Conservation (phyloP, 371 early-diverging fungal species). For the Chytridium lagenaria region DNA sequence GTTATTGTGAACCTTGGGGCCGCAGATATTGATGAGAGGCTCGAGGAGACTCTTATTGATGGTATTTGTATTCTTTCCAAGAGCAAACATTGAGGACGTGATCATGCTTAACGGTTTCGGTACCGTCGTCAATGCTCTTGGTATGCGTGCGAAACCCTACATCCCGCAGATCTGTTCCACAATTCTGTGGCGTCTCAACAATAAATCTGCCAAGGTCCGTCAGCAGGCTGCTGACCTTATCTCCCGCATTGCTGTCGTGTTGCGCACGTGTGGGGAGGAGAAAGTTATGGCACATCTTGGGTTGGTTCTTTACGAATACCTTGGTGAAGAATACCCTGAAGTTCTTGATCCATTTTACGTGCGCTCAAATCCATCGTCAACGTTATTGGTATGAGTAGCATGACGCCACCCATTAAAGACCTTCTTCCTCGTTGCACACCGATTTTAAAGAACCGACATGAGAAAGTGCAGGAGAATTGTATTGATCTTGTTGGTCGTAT, state of each 20-base stretch:
- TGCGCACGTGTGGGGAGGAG: slow-evolving; percentile 94
- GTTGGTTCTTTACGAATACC: slow-evolving; percentile 91
- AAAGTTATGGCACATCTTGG: slow-evolving; percentile 91
- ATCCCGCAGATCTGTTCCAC: slow-evolving; percentile 91
- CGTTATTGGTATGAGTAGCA: slow-evolving; percentile 95
- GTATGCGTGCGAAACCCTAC: slow-evolving; percentile 88
- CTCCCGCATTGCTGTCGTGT: slow-evolving; percentile 90
- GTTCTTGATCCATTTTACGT: slow-evolving; percentile 91
- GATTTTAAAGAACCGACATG: slow-evolving; percentile 96
- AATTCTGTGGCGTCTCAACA: slow-evolving; percentile 95
- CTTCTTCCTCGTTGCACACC: slow-evolving; percentile 94
- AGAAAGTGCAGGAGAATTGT: slow-evolving; percentile 95
- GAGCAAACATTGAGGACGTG: slow-evolving; percentile 90
- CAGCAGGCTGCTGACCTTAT: slow-evolving; percentile 97
- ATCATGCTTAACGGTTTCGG: slow-evolving; percentile 96
- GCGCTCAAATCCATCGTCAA: slow-evolving; percentile 92
- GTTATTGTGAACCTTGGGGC: slow-evolving; percentile 82
- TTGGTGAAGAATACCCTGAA: slow-evolving; percentile 98
- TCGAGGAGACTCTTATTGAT: slow-evolving; percentile 93
- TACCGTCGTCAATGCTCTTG: slow-evolving; percentile 89
- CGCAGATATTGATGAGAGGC: slow-evolving; percentile 87
- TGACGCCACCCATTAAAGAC: slow-evolving; percentile 98
- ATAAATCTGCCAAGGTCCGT: slow-evolving; percentile 93
- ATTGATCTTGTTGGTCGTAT: slow-evolving; percentile 93
- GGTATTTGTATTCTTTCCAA: slow-evolving; percentile 97